Base-by-base conservation (phyloP, 805 yeast genomes). In the Lachancea meyersii region DNA sequence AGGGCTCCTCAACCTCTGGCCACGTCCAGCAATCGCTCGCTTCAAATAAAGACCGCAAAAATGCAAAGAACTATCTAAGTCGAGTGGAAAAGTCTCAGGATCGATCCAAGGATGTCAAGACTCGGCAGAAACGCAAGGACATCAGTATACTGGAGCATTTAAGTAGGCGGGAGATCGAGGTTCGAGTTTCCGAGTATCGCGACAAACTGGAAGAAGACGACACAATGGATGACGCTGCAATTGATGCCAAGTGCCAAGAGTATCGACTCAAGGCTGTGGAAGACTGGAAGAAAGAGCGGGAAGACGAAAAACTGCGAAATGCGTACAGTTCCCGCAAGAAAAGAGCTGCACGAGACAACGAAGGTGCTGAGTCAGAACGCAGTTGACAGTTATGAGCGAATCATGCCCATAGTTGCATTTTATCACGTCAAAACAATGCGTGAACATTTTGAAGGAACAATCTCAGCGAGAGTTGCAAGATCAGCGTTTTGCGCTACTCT, bases 1-100 rank as follows among this genome's bases (percentile, higher is more conserved):
- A 61, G 44, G 66, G 66, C 1, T 57, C 63, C 2, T 49, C 62
- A 13, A 61, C 66, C 1, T 60, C 64, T 2, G 66, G 66, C 5
- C 61, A 59, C 35, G 45, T 61, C 2, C 65, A 60, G 44, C 44
- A 51, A 34, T 60, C 66, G 5, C 41, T 60, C 18, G 63, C 61
- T 1, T 31, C 48, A 13, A 50, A 46, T 24, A 31, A 40, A 11
- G 44, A 40, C 30, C 38, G 40, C 14, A 48, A 38, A 10, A 42
- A 43, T 9, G 43, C 21, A 14, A 37, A 39, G 37, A 23, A 34
- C 40, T 28, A 17, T 20, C 26, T 24, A 11, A 39, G 27, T 40
- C 44, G 41, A 44, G 48, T 44, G 5, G 34, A 31, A 21, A 50
- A 42, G 41, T 30, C 41, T 26, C 38, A 37, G 13, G 38, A 27